Percentiles rank a stretch among this genome's conserved stretches.
Evolutionary conservation across 2,329 filamentous ascomycete species (phyloP).

Genomic region (Tolypocladium nubicola): DNA sequence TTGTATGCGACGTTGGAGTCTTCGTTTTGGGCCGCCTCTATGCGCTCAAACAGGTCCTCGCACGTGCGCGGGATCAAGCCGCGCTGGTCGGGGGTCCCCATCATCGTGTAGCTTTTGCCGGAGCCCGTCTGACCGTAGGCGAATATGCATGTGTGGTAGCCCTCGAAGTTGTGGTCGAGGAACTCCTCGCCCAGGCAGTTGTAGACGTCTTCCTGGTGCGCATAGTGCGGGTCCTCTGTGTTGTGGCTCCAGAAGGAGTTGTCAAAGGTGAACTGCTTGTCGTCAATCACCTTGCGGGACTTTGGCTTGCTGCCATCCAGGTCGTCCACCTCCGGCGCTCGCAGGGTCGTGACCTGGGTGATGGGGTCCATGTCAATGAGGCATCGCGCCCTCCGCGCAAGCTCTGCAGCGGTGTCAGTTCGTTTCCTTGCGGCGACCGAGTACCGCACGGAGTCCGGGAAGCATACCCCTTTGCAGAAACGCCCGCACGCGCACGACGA

Average conservation of each 20-base stretch:
- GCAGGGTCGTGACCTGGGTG: constrained; percentile 74
- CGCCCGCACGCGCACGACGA: constrained; percentile 70
- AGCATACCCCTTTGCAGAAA: constrained; percentile 60
- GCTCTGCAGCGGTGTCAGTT: constrained; percentile 44
- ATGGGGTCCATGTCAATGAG: constrained; percentile 85
- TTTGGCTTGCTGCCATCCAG: constrained; percentile 38
- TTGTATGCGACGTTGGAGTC: constrained; percentile 92
- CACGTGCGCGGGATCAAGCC: constrained; percentile 93
- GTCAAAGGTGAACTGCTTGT: constrained; percentile 92
- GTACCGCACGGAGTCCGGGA: too few relatives aligned
- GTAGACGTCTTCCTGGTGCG: constrained; percentile 87
- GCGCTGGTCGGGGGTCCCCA: constrained; percentile 77
- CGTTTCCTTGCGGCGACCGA: background rate
- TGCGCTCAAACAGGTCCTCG: constrained; percentile 89
- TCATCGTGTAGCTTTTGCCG: constrained; percentile 97
- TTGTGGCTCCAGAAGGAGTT: constrained; percentile 97
- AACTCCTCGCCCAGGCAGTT: constrained; percentile 92
- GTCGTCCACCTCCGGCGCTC: constrained; percentile 50
- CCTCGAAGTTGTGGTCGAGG: constrained; percentile 97
- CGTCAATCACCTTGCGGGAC: constrained; percentile 66
- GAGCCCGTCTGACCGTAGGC: constrained; percentile 97
- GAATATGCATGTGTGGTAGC: constrained; percentile 98
- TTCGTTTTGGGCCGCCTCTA: constrained; percentile 65
- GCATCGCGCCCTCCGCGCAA: constrained; percentile 70
- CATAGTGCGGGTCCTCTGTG: constrained; percentile 70